A percentile compares a stretch with the other conserved stretches of the same genome.
Evolutionary conservation across 306 rosid species (phyloP).

Genomic region (Lathyrus aphaca): DNA sequence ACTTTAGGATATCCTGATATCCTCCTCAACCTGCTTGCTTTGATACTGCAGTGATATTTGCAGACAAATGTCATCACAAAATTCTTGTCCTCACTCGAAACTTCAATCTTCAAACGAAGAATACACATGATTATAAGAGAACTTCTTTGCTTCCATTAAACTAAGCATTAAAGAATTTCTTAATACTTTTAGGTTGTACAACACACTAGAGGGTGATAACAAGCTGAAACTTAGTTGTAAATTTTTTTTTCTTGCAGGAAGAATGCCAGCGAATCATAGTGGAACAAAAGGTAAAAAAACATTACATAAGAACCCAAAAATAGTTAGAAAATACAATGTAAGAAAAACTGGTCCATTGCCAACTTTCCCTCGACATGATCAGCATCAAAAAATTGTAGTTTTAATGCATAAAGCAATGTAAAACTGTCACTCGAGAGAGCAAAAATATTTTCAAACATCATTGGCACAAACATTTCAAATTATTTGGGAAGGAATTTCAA

Average conservation of each 20-base stretch:
- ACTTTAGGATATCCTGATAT: slow-evolving; percentile 63
- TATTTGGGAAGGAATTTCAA: background rate
- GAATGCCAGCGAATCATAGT: slow-evolving; percentile 5
- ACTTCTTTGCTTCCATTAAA: slow-evolving; percentile 37
- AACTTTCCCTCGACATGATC: slow-evolving; percentile 20
- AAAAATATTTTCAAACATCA: background rate
- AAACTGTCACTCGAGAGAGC: background rate
- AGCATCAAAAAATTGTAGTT: background rate
- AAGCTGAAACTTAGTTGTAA: slow-evolving; percentile 24
- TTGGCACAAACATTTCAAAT: background rate
- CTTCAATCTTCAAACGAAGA: slow-evolving; percentile 50
- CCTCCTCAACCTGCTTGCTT: slow-evolving; percentile 98
- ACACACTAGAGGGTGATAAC: slow-evolving; percentile 14
- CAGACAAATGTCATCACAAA: slow-evolving; percentile 78
- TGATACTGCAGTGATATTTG: slow-evolving; percentile 96
- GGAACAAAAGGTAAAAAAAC: background rate
- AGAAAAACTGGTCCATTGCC: slow-evolving; percentile 1
- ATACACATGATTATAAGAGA: slow-evolving; percentile 39
- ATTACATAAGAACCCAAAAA: slow-evolving; percentile 1
- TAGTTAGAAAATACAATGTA: background rate
- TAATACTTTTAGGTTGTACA: slow-evolving; percentile 7
- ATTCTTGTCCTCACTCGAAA: slow-evolving; percentile 48
- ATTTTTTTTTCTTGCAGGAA: background rate
- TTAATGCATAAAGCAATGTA: background rate
- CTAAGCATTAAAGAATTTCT: slow-evolving; percentile 24